Percentiles rank a stretch among this genome's conserved stretches.
These are phyloP conservation scores for Mantamonas sphyraenae DNA, from an alignment of 78 protist genomes.

Conservation along the genomic window DNA sequence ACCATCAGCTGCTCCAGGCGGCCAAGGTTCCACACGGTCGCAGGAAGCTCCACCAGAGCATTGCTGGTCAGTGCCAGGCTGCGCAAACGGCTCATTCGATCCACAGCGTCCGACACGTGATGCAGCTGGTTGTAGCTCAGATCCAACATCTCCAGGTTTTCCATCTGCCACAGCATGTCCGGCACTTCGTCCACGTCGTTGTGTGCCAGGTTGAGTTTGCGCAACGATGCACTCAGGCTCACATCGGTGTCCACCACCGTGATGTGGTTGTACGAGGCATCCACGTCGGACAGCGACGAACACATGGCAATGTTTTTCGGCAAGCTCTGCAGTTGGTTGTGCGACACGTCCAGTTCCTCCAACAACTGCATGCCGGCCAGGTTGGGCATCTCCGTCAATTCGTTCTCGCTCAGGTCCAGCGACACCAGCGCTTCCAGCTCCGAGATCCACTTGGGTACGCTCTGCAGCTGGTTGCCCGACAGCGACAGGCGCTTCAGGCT, in stretches of 20 bases:
- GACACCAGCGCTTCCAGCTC: not conserved
- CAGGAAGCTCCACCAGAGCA: too few species aligned
- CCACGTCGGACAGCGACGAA: not conserved
- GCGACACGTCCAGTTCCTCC: not conserved
- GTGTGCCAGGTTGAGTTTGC: conserved; percentile 30
- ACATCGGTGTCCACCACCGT: not conserved
- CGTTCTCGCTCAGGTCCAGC: not conserved
- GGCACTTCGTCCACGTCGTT: too few species aligned
- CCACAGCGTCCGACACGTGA: too few species aligned
- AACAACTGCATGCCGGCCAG: not conserved
- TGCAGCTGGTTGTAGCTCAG: too few species aligned
- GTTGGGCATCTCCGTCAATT: not conserved
- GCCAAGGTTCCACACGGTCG: conserved; percentile 46
- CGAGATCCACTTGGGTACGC: not conserved
- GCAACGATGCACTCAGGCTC: not conserved
- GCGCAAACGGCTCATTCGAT: too few species aligned
- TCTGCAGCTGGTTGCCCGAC: not conserved
- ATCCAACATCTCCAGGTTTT: too few species aligned
- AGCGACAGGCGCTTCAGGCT: too few species aligned
- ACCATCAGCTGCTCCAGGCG: conserved; percentile 25
- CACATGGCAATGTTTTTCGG: not conserved
- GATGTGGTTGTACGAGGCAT: not conserved
- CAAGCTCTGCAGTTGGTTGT: not conserved
- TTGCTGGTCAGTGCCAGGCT: too few species aligned
- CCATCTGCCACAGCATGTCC: too few species aligned